Conservation (phyloP, 2,329 filamentous ascomycete genomes). For the Coleophoma eucalyptorum region DNA sequence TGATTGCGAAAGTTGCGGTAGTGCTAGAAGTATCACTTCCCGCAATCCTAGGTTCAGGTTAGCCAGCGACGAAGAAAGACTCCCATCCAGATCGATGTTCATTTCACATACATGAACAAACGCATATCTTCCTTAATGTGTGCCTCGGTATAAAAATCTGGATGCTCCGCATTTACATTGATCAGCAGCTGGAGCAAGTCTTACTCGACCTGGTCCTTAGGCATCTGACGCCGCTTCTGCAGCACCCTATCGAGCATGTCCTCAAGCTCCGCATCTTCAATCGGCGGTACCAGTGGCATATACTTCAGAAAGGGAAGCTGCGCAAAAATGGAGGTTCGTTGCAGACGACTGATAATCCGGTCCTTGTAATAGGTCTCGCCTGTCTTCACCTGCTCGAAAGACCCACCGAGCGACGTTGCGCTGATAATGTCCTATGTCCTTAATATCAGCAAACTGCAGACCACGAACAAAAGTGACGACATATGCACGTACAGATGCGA, state of each 20-base stretch:
- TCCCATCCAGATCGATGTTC: too few species aligned
- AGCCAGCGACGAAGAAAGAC: too few species aligned
- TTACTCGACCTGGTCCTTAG: neutral
- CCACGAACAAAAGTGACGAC: too few species aligned
- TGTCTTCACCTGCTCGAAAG: constrained; percentile 11
- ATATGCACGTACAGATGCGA: constrained; percentile 7
- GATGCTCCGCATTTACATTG: neutral
- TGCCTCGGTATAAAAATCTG: neutral
- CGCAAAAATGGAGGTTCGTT: constrained; percentile 6
- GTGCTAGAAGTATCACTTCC: neutral
- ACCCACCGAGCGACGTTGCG: constrained; percentile 13
- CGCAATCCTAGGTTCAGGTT: neutral
- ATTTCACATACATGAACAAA: neutral
- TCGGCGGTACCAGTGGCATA: constrained; percentile 7
- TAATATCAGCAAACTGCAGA: too few species aligned
- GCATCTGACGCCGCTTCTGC: neutral
- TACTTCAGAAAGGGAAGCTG: constrained; percentile 12
- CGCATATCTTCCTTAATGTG: neutral
- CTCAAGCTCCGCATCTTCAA: too few species aligned
- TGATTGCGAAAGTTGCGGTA: neutral
- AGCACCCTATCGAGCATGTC: too few species aligned
- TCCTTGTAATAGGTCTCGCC: constrained; percentile 11
- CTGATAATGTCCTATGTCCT: constrained; percentile 12
- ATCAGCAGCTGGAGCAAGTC: neutral
- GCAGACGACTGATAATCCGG: constrained; percentile 7